Evolutionary conservation across 345 rosid genomes (phyloP).

Genomic region (Lumnitzera racemosa): DNA sequence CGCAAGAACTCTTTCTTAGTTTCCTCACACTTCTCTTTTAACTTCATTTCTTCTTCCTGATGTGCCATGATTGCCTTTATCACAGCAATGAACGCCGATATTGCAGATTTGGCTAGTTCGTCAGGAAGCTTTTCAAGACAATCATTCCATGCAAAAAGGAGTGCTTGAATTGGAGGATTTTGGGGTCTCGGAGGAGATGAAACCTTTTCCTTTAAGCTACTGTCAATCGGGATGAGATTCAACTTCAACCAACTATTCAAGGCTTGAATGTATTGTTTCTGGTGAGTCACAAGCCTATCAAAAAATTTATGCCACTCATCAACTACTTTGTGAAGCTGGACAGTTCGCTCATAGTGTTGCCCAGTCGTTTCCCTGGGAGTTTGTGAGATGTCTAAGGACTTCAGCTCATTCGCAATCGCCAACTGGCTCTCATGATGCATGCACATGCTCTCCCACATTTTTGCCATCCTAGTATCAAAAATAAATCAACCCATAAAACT

Average conservation of each 20-base stretch:
- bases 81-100: slow-evolving; percentile 66
- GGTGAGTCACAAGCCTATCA: slow-evolving; percentile 57
- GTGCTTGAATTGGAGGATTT: slow-evolving; percentile 74
- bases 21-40: slow-evolving; percentile 77
- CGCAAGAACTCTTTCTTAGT: slow-evolving; percentile 57
- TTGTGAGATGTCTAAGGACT: slow-evolving; percentile 47
- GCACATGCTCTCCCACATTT: slow-evolving; percentile 78
- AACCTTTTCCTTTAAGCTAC: slow-evolving; percentile 54
- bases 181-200: slow-evolving; percentile 71
- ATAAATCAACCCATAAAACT: not conserved
- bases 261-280: slow-evolving; percentile 70
- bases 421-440: slow-evolving; percentile 67
- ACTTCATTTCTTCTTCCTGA: slow-evolving; percentile 87
- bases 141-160: slow-evolving; percentile 66
- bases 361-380: slow-evolving; percentile 66
- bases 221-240: slow-evolving; percentile 71
- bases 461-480: slow-evolving; percentile 56
- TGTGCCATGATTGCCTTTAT: slow-evolving; percentile 52
- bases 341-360: slow-evolving; percentile 68
- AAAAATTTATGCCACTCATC: slow-evolving; percentile 71
- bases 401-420: slow-evolving; percentile 52
- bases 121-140: slow-evolving; percentile 71
- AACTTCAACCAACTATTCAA: slow-evolving; percentile 62
- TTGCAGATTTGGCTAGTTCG: slow-evolving; percentile 79
- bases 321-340: slow-evolving; percentile 50